Evolutionary conservation across 129 eudicot genomes (phyloP).

Genomic region (Arctium minus): DNA sequence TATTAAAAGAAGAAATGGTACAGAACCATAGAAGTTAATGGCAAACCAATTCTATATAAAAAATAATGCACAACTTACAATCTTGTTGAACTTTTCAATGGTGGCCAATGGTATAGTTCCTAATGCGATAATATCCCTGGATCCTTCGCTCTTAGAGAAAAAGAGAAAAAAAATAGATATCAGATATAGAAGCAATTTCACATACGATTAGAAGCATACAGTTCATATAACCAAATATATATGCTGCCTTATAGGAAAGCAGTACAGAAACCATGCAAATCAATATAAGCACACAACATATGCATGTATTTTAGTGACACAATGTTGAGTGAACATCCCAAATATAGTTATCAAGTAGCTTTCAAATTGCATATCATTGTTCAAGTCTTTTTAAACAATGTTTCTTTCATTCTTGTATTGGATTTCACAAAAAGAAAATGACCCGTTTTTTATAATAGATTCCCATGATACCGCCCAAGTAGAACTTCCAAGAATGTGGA

Average conservation of each 20-base stretch:
- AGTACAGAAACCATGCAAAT: conserved; percentile 5
- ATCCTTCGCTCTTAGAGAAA: conserved; percentile 73
- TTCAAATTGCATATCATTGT: neutral
- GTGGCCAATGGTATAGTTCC: conserved; percentile 93
- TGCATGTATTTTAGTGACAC: neutral
- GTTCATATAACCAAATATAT: conserved; percentile 7
- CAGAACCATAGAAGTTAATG: neutral
- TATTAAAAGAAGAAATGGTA: neutral
- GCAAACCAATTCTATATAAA: conserved; percentile 1
- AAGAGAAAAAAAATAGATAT: conserved; percentile 5
- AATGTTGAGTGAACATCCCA: neutral
- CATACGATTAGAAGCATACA: neutral
- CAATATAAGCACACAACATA: conserved; percentile 2
- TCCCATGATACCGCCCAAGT: neutral
- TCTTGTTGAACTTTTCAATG: conserved; percentile 78
- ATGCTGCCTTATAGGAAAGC: neutral
- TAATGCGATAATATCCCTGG: conserved; percentile 75
- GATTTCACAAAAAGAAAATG: neutral
- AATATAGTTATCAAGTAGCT: conserved; percentile 5
- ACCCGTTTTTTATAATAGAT: neutral
- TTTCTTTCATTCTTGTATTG: neutral
- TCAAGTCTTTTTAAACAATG: neutral
- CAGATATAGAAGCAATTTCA: conserved; percentile 1
- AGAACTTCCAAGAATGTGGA: neutral
- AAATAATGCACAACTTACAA: conserved; percentile 51